Base-by-base conservation (phyloP, 208 protist genomes). In the Entamoeba histolytica region DNA sequence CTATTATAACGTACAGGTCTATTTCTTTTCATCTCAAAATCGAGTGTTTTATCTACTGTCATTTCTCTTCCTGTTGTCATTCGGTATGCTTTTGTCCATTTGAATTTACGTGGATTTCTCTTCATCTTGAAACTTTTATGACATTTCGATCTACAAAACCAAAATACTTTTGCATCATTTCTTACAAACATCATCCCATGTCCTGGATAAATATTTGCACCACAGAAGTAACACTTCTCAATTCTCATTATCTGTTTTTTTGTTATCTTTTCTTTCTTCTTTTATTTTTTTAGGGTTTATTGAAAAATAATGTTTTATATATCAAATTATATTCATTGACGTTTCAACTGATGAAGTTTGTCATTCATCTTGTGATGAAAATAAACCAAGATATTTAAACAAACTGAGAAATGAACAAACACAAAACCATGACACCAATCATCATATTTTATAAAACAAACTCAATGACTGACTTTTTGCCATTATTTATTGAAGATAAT, bases 81-180 rank as follows among this genome's bases (percentile, higher is more conserved):
- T 55, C 99, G 96, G 96, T 98, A 99, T 49, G 98, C 98, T 96
- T 99, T 99, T 39, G 98, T 99, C 98, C 98, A 99, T 93, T 97
- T 96, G 31, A 99, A 96, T 96, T 99, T 99, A 95, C 98, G 97
- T 61, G 99, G 98, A 95, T 99, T 99, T 93, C 97, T 97, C 96
- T 99, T 99, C 97, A 98, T 98, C 94, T 99, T 98, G 95, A 99
- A 99, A 96, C 98, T 97, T 94, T 98, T 99, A 93, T 98, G 96
- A 96, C 98, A 99, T 96, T 99, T 99, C 87, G 96, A 97, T 39
- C 97, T 96, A 95, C 98, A 99, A 95, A 99, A 99, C 47, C 96
- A 92, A 94, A 98, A 98, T 14, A 96, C 94, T 93, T 97, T 98
- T n/a, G 94, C 95, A 96, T 99, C 99, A 94, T 99, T 99, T 93